These are phyloP conservation scores for Cubamyces sp. DNA, from an alignment of 768 basidiomycete species.

Conservation along the genomic window DNA sequence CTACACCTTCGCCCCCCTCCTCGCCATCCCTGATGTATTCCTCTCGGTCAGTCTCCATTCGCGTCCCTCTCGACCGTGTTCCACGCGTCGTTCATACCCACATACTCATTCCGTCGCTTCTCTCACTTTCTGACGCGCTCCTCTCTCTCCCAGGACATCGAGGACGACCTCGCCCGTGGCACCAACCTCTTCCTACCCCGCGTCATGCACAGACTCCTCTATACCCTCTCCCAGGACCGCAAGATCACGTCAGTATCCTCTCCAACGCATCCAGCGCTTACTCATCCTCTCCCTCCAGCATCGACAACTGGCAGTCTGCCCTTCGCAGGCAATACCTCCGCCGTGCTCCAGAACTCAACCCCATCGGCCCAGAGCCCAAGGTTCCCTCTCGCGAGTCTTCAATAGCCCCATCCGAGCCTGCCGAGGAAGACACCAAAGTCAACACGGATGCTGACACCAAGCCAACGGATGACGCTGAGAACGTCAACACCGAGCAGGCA, in stretches of 20 bases:
- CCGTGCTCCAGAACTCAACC: conserved; percentile 70
- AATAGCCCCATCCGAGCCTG: conserved; percentile 13
- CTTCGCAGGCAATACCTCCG: conserved; percentile 79
- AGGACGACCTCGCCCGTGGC: conserved; percentile 70
- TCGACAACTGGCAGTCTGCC: conserved; percentile 78
- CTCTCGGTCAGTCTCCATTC: conserved; percentile 51
- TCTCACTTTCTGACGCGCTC: conserved; percentile 19
- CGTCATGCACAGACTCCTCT: conserved; percentile 74
- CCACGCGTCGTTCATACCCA: conserved; percentile 8
- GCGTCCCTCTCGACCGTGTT: neutral
- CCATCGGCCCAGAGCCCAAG: conserved; percentile 66
- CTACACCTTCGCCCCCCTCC: conserved; percentile 76
- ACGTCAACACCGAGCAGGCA: neutral
- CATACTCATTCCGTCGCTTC: neutral
- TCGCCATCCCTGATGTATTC: conserved; percentile 73
- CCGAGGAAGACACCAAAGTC: conserved; percentile 28
- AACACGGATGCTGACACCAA: neutral
- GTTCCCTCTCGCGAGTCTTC: conserved; percentile 32
- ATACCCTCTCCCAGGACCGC: conserved; percentile 77
- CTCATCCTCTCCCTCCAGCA: conserved; percentile 42
- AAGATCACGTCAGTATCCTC: conserved; percentile 66
- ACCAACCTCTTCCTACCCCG: conserved; percentile 66
- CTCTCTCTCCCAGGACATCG: conserved; percentile 61
- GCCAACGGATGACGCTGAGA: neutral
- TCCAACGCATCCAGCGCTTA: conserved; percentile 24